Conservation (phyloP, 2,329 filamentous ascomycete genomes). For the Calycina herbarum region DNA sequence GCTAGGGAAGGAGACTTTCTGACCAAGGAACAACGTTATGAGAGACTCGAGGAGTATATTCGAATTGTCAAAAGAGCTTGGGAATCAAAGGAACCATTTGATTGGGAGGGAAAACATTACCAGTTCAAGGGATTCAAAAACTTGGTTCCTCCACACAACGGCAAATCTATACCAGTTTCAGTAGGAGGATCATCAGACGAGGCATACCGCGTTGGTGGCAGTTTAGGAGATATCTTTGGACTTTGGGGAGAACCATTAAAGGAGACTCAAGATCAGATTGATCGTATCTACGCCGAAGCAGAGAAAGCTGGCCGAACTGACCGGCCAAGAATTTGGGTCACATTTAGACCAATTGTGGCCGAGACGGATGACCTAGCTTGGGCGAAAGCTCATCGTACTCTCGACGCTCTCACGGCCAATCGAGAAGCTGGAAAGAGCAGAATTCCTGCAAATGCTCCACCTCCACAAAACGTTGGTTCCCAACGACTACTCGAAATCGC, state of each 20-base stretch:
- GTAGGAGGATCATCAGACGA: conserved; percentile 60
- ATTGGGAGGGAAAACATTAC: conserved; percentile 62
- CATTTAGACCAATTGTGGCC: conserved; percentile 60
- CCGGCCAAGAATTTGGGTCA: conserved; percentile 61
- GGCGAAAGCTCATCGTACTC: conserved; percentile 57
- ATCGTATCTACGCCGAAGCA: conserved; percentile 58
- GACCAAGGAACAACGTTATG: conserved; percentile 57
- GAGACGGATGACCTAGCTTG: conserved; percentile 64
- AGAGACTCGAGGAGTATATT: conserved; percentile 61
- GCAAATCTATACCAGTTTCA: conserved; percentile 53
- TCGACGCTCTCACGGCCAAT: conserved; percentile 51
- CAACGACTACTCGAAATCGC: conserved; percentile 60
- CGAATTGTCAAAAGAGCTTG: conserved; percentile 59
- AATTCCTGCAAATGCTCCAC: conserved; percentile 42
- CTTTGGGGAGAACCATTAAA: conserved; percentile 65
- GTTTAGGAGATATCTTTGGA: conserved; percentile 61
- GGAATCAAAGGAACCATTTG: conserved; percentile 56
- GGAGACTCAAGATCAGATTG: conserved; percentile 63
- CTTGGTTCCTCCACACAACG: conserved; percentile 53
- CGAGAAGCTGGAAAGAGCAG: conserved; percentile 40
- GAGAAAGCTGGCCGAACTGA: conserved; percentile 55
- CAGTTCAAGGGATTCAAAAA: conserved; percentile 59
- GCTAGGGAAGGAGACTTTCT: conserved; percentile 61
- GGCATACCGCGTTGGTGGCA: conserved; percentile 59
- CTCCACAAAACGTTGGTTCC: conserved; percentile 59